Conservation (phyloP, 2,329 filamentous ascomycete species). For the Aspergillus pseudoterreus region DNA sequence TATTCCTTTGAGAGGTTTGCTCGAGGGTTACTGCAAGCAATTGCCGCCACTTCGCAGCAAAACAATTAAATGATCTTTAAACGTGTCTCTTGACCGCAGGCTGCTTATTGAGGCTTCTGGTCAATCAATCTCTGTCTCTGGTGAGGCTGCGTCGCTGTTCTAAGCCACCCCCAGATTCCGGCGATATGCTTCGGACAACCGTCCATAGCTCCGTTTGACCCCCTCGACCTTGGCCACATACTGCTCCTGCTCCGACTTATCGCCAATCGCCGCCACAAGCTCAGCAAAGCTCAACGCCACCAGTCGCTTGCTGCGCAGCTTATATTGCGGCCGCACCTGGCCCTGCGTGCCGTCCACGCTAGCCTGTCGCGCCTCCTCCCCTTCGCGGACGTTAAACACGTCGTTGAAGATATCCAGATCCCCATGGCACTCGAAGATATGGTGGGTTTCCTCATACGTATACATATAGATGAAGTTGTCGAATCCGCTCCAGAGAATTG, state of each 20-base stretch:
- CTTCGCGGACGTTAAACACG: not conserved
- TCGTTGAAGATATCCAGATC: not conserved
- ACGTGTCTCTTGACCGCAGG: too few relatives aligned
- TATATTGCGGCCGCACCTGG: not conserved
- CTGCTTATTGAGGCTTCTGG: too few relatives aligned
- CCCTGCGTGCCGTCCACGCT: not conserved
- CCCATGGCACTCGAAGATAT: not conserved
- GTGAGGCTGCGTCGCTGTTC: too few relatives aligned
- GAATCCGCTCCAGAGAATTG: not conserved
- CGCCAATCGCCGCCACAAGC: not conserved
- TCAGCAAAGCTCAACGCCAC: not conserved
- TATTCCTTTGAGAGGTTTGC: too few relatives aligned
- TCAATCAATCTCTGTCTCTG: too few relatives aligned
- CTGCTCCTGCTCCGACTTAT: not conserved
- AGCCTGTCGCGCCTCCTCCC: not conserved
- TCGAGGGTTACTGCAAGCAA: too few relatives aligned
- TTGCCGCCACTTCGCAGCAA: too few relatives aligned
- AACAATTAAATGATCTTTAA: too few relatives aligned
- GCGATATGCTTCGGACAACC: not conserved
- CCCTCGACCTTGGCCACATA: not conserved
- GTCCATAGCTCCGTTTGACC: not conserved
- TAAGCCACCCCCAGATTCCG: not conserved
- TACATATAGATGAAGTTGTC: slow-evolving; percentile 1
- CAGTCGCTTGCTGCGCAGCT: not conserved
- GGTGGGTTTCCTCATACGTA: not conserved